These are phyloP conservation scores for Pholiota conissans DNA, from an alignment of 768 basidiomycete genomes.

Conservation along the genomic window DNA sequence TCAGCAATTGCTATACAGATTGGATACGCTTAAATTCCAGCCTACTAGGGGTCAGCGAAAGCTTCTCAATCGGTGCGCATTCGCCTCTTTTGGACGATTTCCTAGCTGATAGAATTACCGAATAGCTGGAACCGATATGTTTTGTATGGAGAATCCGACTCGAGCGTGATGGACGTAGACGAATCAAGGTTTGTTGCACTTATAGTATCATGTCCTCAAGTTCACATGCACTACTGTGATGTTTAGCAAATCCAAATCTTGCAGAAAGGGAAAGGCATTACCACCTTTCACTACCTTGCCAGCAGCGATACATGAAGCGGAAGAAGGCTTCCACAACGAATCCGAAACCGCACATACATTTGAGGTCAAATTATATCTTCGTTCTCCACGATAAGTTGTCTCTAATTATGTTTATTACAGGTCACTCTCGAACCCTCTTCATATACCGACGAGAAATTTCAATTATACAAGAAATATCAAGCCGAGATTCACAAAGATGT, in stretches of 20 bases:
- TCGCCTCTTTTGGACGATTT: background rate
- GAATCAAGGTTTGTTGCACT: conserved; percentile 12
- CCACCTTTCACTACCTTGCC: conserved; percentile 40
- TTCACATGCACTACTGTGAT: too few species aligned
- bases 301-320: conserved; percentile 56
- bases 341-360: conserved; percentile 50
- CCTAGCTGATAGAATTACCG: background rate
- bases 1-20: conserved; percentile 36
- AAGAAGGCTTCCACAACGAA: conserved; percentile 35
- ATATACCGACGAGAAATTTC: conserved; percentile 79
- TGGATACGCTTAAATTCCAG: conserved; percentile 66
- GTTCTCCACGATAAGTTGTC: background rate
- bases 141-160: conserved; percentile 38
- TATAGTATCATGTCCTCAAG: too few species aligned
- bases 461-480: conserved; percentile 79
- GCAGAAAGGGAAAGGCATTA: conserved; percentile 7
- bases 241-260: conserved; percentile 6
- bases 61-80: conserved; percentile 63
- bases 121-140: conserved; percentile 76
- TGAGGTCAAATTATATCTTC: conserved; percentile 42
- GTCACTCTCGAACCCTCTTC: conserved; percentile 75
- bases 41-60: conserved; percentile 77
- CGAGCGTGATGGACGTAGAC: conserved; percentile 27
- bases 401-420: conserved; percentile 34
- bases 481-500: conserved; percentile 72